Base-by-base conservation (phyloP, 192 early-diverging fungal genomes). In the Backusella sp. region DNA sequence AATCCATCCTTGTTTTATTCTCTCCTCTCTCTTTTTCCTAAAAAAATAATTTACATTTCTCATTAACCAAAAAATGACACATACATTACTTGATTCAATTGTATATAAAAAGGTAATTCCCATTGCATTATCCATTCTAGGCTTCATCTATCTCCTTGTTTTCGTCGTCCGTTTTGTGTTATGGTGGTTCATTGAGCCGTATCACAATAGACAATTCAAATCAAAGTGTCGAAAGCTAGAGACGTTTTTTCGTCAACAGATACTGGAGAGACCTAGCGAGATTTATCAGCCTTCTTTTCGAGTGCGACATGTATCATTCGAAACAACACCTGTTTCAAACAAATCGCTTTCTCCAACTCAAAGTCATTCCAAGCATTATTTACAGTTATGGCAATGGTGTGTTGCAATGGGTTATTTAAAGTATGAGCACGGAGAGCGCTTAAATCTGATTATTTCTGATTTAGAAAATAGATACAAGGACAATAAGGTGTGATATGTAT, bases 341-440 rank as follows among this genome's bases (percentile, higher is more conserved):
- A 62, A 28, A 12, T 12, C 11, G 3, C 4, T 8, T 26, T 28
- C 19, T 14, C 56, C 56, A 11, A 4, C 19, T 21, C 8, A 23
- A 6, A 62, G 11, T 14, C 56, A 11, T 12, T 62, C 56, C 23
- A 62, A 62, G n/a, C 21, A 62, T 26, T 62, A 62, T n/a, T 28
- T 62, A 23, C 23, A 62, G 23, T 21, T 74, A 17, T 74, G 65
- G 59, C 41, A 67, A 19, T 74, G 73, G 73, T 30, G 73, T 46
- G 62, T 74, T 32, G 56, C 59, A 9, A 74, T 68, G 73, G 73
- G 73, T 4, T 67, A 74, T 19, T 68, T 42, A 32, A 62, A 42
- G 0, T 74, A 74, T 68, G 36, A 65, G 3, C 73, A 74, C 36
- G 73, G 65, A 19, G 21, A 74, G 3, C 37, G 39, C 30, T 14